phyloP scores from a whole-genome alignment of 2,329 filamentous ascomycete species.

The Xylaria multiplex region DNA sequence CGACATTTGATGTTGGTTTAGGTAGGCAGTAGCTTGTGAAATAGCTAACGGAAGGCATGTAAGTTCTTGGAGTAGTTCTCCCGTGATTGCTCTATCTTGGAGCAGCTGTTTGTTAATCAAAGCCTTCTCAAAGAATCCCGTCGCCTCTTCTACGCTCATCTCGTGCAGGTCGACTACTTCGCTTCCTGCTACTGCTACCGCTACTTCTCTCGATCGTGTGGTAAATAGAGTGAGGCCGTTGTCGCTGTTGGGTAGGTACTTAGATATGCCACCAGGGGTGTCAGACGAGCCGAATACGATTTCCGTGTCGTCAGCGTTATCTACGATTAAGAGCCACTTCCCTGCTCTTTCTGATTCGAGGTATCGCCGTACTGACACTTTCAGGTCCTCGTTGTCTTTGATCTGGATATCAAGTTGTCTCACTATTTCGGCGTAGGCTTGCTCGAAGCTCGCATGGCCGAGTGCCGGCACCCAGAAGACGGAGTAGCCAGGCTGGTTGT shows the following conservation, averaged over 20 bases:
- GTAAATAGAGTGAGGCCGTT: conserved; percentile 52
- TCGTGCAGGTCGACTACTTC: conserved; percentile 47
- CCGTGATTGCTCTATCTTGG: conserved; percentile 23
- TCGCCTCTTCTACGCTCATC: conserved; percentile 48
- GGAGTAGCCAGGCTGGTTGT: conserved; percentile 50
- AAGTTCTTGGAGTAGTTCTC: conserved; percentile 49
- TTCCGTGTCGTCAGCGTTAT: conserved; percentile 55
- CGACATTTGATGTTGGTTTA: conserved; percentile 49
- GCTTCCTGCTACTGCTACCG: conserved; percentile 41
- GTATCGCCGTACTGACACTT: conserved; percentile 37
- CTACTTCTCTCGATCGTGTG: conserved; percentile 50
- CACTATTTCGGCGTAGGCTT: conserved; percentile 52
- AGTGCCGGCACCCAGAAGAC: conserved; percentile 58
- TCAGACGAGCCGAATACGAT: conserved; percentile 39
- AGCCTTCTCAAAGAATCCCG: conserved; percentile 43
- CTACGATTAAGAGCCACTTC: conserved; percentile 54
- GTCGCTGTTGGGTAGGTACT: conserved; percentile 50
- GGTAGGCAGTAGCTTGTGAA: conserved; percentile 54
- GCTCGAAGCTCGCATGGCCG: conserved; percentile 53
- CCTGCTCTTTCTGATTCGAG: conserved; percentile 46
- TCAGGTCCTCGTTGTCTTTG: conserved; percentile 16
- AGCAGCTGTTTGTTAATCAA: conserved; percentile 50
- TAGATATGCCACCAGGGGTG: conserved; percentile 36
- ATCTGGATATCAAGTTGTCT: conserved; percentile 28
- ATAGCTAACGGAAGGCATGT: conserved; percentile 56